These are phyloP conservation scores for Lasiodiplodia theobromae DNA, from an alignment of 2,329 filamentous ascomycete genomes.

Conservation along the genomic window DNA sequence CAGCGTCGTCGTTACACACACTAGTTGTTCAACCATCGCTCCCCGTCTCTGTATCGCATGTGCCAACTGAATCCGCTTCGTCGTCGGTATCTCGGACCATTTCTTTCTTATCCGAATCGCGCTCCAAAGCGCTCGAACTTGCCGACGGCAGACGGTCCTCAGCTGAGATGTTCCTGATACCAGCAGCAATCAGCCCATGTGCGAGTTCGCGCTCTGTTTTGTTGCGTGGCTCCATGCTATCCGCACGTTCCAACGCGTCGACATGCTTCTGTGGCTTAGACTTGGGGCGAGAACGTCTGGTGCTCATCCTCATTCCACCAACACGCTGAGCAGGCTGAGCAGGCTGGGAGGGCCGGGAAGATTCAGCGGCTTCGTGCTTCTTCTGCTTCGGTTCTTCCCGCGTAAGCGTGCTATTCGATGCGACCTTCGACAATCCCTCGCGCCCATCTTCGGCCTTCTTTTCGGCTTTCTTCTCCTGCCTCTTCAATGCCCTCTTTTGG, in stretches of 20 bases:
- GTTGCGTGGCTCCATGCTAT: not conserved
- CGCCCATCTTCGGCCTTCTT: not conserved
- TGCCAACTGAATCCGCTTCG: not conserved
- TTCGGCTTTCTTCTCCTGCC: not conserved
- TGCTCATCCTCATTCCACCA: not conserved
- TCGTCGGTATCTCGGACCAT: not conserved
- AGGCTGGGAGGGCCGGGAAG: not conserved
- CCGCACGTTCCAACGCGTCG: not conserved
- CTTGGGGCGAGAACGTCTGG: not conserved
- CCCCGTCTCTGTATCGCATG: not conserved
- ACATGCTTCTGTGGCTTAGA: not conserved
- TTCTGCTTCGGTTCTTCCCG: not conserved
- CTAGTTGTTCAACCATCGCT: not conserved
- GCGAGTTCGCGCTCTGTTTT: not conserved
- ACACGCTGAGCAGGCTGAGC: not conserved
- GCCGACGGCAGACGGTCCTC: not conserved
- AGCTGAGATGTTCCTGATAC: not conserved
- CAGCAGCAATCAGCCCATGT: not conserved
- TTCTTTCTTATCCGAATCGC: not conserved
- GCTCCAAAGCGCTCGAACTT: not conserved
- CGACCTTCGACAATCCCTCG: not conserved
- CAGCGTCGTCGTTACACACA: not conserved
- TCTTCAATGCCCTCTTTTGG: constrained; percentile 1
- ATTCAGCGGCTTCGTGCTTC: not conserved
- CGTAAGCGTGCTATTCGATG: not conserved